Conservation (phyloP, 2,329 filamentous ascomycete genomes). For the Venturia pyrina region DNA sequence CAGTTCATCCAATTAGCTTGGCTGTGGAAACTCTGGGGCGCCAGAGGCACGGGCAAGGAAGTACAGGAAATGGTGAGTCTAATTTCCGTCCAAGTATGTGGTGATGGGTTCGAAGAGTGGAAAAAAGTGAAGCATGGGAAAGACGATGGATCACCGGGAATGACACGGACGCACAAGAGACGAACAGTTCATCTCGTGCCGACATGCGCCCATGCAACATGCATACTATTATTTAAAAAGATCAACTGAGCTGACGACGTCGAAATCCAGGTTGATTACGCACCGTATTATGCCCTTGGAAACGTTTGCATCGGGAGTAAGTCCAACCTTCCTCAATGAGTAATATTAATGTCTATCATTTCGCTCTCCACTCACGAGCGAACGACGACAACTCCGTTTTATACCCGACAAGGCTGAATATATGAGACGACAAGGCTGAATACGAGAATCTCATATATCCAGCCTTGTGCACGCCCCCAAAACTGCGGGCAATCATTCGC, state of each 20-base stretch:
- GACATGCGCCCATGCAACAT: too few species aligned
- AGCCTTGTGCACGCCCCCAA: neutral
- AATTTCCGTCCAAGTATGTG: too few species aligned
- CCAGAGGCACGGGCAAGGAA: slow-evolving; percentile 35
- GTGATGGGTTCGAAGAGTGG: too few species aligned
- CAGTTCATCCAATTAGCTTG: slow-evolving; percentile 49
- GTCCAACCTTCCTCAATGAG: slow-evolving; percentile 16
- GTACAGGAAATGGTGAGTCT: slow-evolving; percentile 32
- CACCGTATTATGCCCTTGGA: slow-evolving; percentile 45
- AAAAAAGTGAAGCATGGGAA: too few species aligned
- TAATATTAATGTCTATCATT: neutral
- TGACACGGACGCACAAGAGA: neutral
- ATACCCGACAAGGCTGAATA: too few species aligned
- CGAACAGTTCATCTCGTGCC: too few species aligned
- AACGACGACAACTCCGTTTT: too few species aligned
- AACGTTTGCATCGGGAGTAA: slow-evolving; percentile 50
- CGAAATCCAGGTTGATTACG: slow-evolving; percentile 32
- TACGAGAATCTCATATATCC: neutral
- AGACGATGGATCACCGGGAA: too few species aligned
- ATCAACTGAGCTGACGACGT: neutral
- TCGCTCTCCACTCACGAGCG: neutral
- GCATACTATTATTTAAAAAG: too few species aligned
- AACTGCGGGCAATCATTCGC: neutral
- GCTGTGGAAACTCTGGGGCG: slow-evolving; percentile 46
- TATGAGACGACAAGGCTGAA: too few species aligned